Base-by-base conservation (phyloP, 768 basidiomycete species). In the Termitomyces sp. region DNA sequence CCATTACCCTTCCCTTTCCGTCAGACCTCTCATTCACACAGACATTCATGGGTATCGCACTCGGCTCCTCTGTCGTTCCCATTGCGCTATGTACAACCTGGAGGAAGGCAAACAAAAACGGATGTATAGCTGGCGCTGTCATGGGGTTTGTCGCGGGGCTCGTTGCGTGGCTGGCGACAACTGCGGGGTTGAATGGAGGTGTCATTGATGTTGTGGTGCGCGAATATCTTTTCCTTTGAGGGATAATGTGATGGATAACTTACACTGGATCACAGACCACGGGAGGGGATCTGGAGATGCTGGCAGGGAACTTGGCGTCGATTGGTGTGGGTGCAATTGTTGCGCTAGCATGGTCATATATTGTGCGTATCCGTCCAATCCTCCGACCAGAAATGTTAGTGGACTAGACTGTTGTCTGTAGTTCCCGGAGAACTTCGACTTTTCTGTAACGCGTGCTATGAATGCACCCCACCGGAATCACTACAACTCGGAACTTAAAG, bases 11-110 rank as follows among this genome's bases (percentile, higher is more conserved):
- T 32, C 49, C 9, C 41, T 13, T 11, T n/a, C 32, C 7, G 30
- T 28, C 14, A 30, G 40, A 55, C 18, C 24, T 28, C 16, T 18
- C 43, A 22, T 1, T 1, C 20, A 40, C 41, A 20, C 56, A 90
- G 89, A 89, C 87, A 6, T 92, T 92, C 71, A 92, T 92, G 92
- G 92, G 92, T 2, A 87, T 91, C 50, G 83, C 91, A 36, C 80
- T 93, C 13, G 92, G 94, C 2, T 88, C 87, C 2, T 92, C 82
- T 3, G 94, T 96, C 51, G 88, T 87, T 3, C 92, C 92, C 1
- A 91, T 96, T 61, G 94, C 93, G 0, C 75, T 93, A n/a, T 89
- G 85, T 62, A 83, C 94, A 55, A 88, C 90, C 3, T 94, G 92
- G 91, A 79, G 74, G 58, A 88, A 85, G 66, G 90, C 92, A 24